Base-by-base conservation (phyloP, 352 stramenopile species). In the Phytophthora fragariaefolia region DNA sequence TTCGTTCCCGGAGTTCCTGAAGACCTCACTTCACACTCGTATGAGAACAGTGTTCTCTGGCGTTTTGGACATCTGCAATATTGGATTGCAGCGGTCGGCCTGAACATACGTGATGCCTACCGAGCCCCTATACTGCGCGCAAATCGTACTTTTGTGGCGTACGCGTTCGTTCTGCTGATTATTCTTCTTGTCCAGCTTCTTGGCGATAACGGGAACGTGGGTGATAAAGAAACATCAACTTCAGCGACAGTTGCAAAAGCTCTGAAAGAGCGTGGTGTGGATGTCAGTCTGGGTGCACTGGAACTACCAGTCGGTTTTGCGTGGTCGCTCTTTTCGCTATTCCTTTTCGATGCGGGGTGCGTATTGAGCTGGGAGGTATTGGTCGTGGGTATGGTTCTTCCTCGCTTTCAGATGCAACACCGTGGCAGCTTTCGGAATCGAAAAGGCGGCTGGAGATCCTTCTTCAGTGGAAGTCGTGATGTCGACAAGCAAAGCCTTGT, bases 31-130 rank as follows among this genome's bases (percentile, higher is more conserved):
- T 68, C 79, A 28, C 69, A 91, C 63, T 91, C 86, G 58, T 91
- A 89, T 70, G 86, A 94, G 56, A 89, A 91, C 77, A 87, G 73
- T 50, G 80, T 92, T 7, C 32, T 93, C 6, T 95, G 86, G 86
- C 78, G 90, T 27, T 91, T 92, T 38, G 86, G 86, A 1, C 84
- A 95, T 64, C 24, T 91, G 34, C 83, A 92, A 69, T 95, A 92
- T 63, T 89, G 81, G 75, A 80, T 92, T 57, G 79, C 87, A 7
- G 86, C 83, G 2, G 53, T 91, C 15, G 73, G 73, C 9, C 84
- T 95, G 58, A 95, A 95, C 58, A 30, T 83, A 12, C 70, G 79
- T 3, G 86, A 95, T 47, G 50, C 55, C 23, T 92, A 88, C 55
- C 81, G 86, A 57, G 76, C 85, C 28, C 79, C 81, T n/a, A 46